Evolutionary conservation across 352 stramenopile genomes (phyloP).

Genomic region (Phytophthora pseudosyringae): DNA sequence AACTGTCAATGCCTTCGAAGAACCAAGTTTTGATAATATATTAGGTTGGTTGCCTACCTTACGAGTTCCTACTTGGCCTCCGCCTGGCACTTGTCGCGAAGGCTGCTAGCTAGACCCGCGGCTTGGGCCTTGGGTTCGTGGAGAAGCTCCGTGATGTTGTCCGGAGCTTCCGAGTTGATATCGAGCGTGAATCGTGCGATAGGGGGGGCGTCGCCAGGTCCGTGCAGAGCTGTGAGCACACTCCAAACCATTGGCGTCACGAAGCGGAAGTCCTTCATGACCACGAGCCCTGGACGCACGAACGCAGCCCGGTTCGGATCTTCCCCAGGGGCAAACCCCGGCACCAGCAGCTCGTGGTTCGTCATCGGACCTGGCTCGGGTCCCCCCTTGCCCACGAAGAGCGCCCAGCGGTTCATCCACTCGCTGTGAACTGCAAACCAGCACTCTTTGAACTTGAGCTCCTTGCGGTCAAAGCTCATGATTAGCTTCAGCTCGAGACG

Average conservation of each 20-base stretch:
- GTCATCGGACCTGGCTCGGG: conserved; percentile 61
- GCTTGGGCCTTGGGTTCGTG: conserved; percentile 43
- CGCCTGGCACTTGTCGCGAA: conserved; percentile 53
- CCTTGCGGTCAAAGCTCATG: conserved; percentile 58
- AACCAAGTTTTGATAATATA: conserved; percentile 1
- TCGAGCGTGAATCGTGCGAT: conserved; percentile 46
- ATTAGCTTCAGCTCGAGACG: conserved; percentile 65
- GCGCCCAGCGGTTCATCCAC: conserved; percentile 75
- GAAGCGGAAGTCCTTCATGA: conserved; percentile 67
- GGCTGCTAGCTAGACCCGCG: conserved; percentile 31
- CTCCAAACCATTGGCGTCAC: conserved; percentile 84
- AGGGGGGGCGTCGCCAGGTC: conserved; percentile 46
- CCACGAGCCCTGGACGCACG: conserved; percentile 44
- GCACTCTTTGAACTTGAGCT: conserved; percentile 70
- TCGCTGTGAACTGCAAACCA: conserved; percentile 67
- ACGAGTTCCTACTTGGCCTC: conserved; percentile 8
- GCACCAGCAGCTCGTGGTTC: conserved; percentile 59
- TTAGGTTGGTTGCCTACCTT: background rate
- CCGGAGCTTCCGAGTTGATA: conserved; percentile 38
- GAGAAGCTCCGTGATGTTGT: conserved; percentile 39
- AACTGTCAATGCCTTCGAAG: background rate
- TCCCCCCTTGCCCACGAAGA: conserved; percentile 53
- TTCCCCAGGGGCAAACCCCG: conserved; percentile 23
- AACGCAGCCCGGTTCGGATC: conserved; percentile 49
- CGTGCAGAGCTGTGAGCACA: conserved; percentile 67